Base-by-base conservation (phyloP, 2,329 filamentous ascomycete genomes). In the Cladophialophora chaetospira region DNA sequence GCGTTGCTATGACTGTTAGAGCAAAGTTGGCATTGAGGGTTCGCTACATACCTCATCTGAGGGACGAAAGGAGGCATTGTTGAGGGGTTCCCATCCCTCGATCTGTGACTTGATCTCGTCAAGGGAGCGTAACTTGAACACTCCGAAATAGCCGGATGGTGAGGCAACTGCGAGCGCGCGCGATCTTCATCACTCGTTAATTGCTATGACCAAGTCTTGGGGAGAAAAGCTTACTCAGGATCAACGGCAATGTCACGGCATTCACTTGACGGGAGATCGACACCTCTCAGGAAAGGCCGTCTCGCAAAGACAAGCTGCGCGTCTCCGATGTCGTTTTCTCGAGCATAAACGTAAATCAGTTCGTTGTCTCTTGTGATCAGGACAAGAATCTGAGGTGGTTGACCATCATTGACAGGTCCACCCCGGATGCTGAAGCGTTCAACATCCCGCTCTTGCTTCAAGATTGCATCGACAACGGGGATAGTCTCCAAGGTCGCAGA, bases 321-420 rank as follows among this genome's bases (percentile, higher is more conserved):
- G 5, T 70, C 69, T 4, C 79, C 79, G 57, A 77, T 71, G 1
- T 66, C 62, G 0, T 66, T 65, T 26, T 76, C 73, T 29, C 72
- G 71, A 45, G 91, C 79, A 70, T 88, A 93, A 21, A 97, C 73
- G 64, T 97, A 96, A 21, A 93, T 79, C 48, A 90, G 76, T 57
- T 89, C 84, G 33, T 86, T 85, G 13, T 82, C 84, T 62, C 89
- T 86, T 6, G 97, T 79, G 19, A 89, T 84, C 13, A 97, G 75
- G 3, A 94, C 81, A 13, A 97, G 76, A 21, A 92, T 77, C 68
- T 97, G 91, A n/a, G 90, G 88, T 10, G 92, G 89, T 53, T 88
- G 70, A n/a, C 46, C 43, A 40, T 58, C 57, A 9, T 47, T 29
- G 40, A 59, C 45, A 2, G 58, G 57, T n/a, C 58, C 40, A 29